Conservation (phyloP, 208 protist species). For the Strigomonas culicis region DNA sequence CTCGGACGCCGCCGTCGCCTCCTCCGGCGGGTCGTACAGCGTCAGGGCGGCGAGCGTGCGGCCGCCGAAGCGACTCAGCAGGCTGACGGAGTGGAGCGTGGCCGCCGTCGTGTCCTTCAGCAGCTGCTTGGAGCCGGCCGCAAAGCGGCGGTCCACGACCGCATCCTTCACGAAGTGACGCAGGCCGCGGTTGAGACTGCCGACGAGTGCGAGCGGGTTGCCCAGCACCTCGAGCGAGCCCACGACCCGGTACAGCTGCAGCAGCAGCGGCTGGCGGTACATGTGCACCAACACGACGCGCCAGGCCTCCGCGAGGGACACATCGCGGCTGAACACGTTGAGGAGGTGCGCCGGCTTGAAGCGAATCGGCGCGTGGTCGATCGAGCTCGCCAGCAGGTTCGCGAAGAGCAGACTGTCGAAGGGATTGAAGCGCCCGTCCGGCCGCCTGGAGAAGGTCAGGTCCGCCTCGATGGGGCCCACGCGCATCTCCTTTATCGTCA, state of each 20-base stretch:
- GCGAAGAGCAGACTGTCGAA: slow-evolving; percentile 33
- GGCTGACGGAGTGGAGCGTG: slow-evolving; percentile 66
- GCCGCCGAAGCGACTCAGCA: slow-evolving; percentile 51
- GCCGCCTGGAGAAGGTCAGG: slow-evolving; percentile 47
- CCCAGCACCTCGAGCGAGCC: slow-evolving; percentile 70
- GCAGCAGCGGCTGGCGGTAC: slow-evolving; percentile 57
- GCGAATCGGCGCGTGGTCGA: slow-evolving; percentile 31
- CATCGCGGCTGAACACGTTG: slow-evolving; percentile 36
- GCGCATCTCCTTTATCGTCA: slow-evolving; percentile 34
- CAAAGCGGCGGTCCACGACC: slow-evolving; percentile 24
- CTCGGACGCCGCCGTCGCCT: neutral
- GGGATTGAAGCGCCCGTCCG: slow-evolving; percentile 41
- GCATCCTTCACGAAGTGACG: slow-evolving; percentile 40
- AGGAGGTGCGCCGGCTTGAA: slow-evolving; percentile 24
- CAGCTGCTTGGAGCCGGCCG: slow-evolving; percentile 47
- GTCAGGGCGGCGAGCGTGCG: slow-evolving; percentile 28
- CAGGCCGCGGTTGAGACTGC: slow-evolving; percentile 52
- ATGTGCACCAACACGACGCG: slow-evolving; percentile 35
- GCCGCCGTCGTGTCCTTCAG: slow-evolving; percentile 50
- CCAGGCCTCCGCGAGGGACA: slow-evolving; percentile 21
- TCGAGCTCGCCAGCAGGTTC: slow-evolving; percentile 38
- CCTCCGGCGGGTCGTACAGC: neutral
- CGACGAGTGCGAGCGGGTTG: slow-evolving; percentile 62
- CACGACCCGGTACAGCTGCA: slow-evolving; percentile 73
- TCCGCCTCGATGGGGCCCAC: slow-evolving; percentile 31